Evolutionary conservation across 306 rosid species (phyloP).

Genomic region (Quercus suber): DNA sequence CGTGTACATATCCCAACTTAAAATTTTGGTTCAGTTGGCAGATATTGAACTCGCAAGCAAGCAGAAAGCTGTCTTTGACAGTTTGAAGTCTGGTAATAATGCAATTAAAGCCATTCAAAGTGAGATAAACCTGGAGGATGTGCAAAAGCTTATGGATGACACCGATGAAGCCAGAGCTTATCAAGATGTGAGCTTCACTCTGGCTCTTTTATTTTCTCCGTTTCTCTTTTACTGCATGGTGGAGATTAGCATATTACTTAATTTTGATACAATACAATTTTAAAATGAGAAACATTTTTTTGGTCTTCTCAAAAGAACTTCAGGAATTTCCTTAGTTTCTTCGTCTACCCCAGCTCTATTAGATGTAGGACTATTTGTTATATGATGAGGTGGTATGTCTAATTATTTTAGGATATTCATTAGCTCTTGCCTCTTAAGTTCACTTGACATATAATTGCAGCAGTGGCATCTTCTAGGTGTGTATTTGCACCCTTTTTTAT

Average conservation of each 20-base stretch:
- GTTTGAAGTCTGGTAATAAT: slow-evolving; percentile 85
- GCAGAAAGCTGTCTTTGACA: slow-evolving; percentile 90
- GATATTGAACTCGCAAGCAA: slow-evolving; percentile 94
- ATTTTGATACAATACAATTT: not conserved
- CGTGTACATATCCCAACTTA: not conserved
- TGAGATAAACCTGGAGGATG: slow-evolving; percentile 93
- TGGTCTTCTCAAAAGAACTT: not conserved
- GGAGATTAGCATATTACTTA: not conserved
- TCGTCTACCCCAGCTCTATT: not conserved
- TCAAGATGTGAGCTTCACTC: slow-evolving; percentile 78
- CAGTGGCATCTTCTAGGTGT: not conserved
- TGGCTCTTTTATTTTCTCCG: slow-evolving; percentile 2
- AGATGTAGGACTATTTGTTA: not conserved
- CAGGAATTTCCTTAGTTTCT: not conserved
- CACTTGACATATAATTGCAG: not conserved
- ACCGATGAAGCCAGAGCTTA: slow-evolving; percentile 93
- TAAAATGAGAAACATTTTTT: not conserved
- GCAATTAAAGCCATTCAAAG: slow-evolving; percentile 88
- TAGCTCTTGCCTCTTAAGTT: not conserved
- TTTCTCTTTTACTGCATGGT: slow-evolving; percentile 18
- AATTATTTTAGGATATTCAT: not conserved
- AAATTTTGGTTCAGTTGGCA: slow-evolving; percentile 60
- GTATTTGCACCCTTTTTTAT: too few species aligned
- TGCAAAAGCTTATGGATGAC: slow-evolving; percentile 91
- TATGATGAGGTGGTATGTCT: not conserved